Conservation (phyloP, 768 basidiomycete genomes). For the Rhodotorula toruloides region DNA sequence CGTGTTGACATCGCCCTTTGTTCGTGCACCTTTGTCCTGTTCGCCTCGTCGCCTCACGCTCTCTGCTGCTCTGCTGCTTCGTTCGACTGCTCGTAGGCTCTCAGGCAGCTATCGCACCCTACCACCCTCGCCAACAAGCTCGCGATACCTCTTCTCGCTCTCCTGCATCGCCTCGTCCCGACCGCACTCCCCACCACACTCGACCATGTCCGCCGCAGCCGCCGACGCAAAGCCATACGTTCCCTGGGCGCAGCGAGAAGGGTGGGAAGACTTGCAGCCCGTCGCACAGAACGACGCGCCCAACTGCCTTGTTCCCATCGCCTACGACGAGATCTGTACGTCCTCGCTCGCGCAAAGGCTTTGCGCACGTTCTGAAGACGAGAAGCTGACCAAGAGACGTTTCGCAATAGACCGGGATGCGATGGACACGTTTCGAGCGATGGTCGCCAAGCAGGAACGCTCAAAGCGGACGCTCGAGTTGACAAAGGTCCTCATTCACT, state of each 20-base stretch:
- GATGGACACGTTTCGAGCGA: slow-evolving; percentile 82
- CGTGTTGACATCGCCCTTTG: too few species aligned
- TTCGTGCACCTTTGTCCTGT: too few species aligned
- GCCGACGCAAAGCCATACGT: slow-evolving; percentile 35
- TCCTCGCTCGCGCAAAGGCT: slow-evolving; percentile 4
- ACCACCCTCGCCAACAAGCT: neutral
- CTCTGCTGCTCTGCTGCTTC: too few species aligned
- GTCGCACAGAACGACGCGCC: slow-evolving; percentile 71
- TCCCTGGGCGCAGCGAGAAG: slow-evolving; percentile 14
- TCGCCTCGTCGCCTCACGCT: too few species aligned
- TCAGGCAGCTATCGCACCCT: neutral
- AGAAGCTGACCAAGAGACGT: too few species aligned
- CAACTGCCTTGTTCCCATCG: slow-evolving; percentile 80
- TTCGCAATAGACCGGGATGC: slow-evolving; percentile 74
- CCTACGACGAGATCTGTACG: slow-evolving; percentile 79
- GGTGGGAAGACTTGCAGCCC: slow-evolving; percentile 74
- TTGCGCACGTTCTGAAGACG: too few species aligned
- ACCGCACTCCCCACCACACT: slow-evolving; percentile 45
- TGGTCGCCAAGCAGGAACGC: slow-evolving; percentile 71
- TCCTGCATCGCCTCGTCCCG: neutral
- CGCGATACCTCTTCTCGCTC: neutral
- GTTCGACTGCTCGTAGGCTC: too few species aligned
- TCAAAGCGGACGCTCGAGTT: slow-evolving; percentile 74
- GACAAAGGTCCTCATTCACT: slow-evolving; percentile 78
- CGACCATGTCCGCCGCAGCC: slow-evolving; percentile 50